Evolutionary conservation across 352 stramenopile genomes (phyloP).

Genomic region (Peronospora belbahrii): DNA sequence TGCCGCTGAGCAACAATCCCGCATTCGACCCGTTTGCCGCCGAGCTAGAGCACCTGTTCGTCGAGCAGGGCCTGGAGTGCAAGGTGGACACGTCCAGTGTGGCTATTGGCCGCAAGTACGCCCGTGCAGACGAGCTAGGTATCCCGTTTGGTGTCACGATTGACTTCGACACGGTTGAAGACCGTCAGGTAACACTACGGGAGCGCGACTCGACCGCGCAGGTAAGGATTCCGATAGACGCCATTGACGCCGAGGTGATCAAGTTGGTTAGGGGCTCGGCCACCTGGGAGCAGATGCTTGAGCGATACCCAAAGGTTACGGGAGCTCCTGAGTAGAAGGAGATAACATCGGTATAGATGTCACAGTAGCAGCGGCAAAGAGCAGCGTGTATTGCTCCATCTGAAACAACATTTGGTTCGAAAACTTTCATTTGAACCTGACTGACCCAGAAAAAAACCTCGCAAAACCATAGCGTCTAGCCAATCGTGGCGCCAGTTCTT

Average conservation of each 20-base stretch:
- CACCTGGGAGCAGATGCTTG: conserved; percentile 75
- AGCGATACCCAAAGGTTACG: conserved; percentile 80
- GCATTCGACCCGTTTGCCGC: conserved; percentile 76
- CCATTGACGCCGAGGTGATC: conserved; percentile 77
- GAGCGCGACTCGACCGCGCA: conserved; percentile 97
- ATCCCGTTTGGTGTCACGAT: conserved; percentile 98
- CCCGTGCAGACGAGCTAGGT: conserved; percentile 95
- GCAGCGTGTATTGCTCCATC: not conserved
- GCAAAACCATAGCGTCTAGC: no score
- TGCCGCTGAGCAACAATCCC: conserved; percentile 87
- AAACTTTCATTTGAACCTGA: no score
- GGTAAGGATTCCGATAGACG: conserved; percentile 88
- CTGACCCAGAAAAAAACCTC: no score
- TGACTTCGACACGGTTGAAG: conserved; percentile 94
- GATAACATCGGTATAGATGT: conserved; percentile 1
- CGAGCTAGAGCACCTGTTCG: conserved; percentile 71
- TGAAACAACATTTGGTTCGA: no score
- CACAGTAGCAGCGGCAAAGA: conserved; percentile 1
- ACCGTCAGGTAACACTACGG: conserved; percentile 93
- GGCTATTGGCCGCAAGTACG: conserved; percentile 94
- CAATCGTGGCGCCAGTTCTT: not conserved
- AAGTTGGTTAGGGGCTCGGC: conserved; percentile 79
- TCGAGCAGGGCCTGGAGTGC: conserved; percentile 64
- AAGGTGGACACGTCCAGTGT: conserved; percentile 94
- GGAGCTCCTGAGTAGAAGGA: conserved; percentile 26